Evolutionary conservation across 2,329 filamentous ascomycete species (phyloP), one percentile per base, ranked within the genome.

Genomic region (Calonectria hongkongensis): DNA sequence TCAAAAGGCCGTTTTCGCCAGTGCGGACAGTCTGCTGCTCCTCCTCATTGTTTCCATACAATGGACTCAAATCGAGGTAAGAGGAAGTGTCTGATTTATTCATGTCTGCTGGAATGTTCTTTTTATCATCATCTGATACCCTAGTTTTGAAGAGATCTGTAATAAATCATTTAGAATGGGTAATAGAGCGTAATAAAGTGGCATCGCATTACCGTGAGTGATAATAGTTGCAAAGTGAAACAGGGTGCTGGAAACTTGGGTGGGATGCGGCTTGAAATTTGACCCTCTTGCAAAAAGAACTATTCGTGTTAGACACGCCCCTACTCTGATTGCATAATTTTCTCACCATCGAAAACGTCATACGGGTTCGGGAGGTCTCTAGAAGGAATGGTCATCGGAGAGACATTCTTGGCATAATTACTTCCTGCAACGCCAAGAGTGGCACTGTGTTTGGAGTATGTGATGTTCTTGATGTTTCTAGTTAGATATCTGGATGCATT

Each of bases 171-270:
- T 60, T 15, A 60, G 54, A 41, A 60, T 25, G 10, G 5, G 16
- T 10, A 16, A 18, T 2, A 15, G 48, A 16, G 25, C 10, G 30
- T 12, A 13, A 41, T 18, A 2, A 1, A 27, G 36, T 1, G 6
- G 15, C n/a, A 25, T 60, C 7, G n/a, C n/a, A 27, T 60, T 41
- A 60, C 54, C 54, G 15, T 60, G 54, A 1, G 54, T 60, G 30
- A 60, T 60, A 39, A 60, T 60, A 5, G 54, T 60, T 25, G 54
- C 54, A 60, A 60, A 60, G 36, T 60, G 54, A 10, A 60, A 60
- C n/a, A 60, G 54, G 12, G 30, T 60, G 7, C 54, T 60, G n/a
- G 54, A 60, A 41, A 60, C 54, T 3, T 10, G 10, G 54, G 54
- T 60, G 6, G 54, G 54, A 13, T 60, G 54, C 13, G 15, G 10